These are phyloP conservation scores for Pinus taeda DNA, from an alignment of 75 land plant genomes.

Conservation along the genomic window DNA sequence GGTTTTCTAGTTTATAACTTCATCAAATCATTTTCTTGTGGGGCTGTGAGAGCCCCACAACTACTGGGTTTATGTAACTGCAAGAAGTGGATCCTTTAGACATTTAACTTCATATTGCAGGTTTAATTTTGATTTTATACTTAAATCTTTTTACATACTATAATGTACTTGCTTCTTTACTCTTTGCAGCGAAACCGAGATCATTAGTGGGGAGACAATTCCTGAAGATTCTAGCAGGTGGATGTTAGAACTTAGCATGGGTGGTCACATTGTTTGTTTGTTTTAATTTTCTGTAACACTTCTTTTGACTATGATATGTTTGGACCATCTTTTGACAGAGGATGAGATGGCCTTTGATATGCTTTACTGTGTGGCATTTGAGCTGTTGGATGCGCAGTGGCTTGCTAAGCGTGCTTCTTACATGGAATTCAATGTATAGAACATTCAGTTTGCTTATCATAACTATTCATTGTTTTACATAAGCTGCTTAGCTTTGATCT, in stretches of 20 bases:
- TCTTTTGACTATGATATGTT: neutral
- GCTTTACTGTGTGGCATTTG: constrained; percentile 86
- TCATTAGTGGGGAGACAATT: constrained; percentile 40
- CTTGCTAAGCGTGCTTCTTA: constrained; percentile 92
- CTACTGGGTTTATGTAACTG: neutral
- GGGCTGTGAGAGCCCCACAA: neutral
- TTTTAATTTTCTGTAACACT: neutral
- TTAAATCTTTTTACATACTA: neutral
- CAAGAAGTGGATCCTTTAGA: neutral
- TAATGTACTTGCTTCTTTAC: neutral
- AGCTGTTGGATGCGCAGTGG: constrained; percentile 95
- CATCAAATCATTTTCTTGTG: neutral
- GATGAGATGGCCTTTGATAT: constrained; percentile 83
- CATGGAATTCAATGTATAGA: constrained; percentile 66
- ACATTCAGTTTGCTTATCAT: neutral
- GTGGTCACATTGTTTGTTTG: neutral
- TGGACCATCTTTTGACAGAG: constrained; percentile 34
- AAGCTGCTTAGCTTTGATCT: neutral
- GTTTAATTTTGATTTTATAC: neutral
- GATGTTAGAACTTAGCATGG: too few relatives aligned
- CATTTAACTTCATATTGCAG: neutral
- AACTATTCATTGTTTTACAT: neutral
- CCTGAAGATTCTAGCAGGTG: constrained; percentile 47
- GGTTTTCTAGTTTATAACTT: neutral
- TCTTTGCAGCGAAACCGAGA: constrained; percentile 49